Conservation (phyloP, 116 monocot genomes). For the Iris pallida region DNA sequence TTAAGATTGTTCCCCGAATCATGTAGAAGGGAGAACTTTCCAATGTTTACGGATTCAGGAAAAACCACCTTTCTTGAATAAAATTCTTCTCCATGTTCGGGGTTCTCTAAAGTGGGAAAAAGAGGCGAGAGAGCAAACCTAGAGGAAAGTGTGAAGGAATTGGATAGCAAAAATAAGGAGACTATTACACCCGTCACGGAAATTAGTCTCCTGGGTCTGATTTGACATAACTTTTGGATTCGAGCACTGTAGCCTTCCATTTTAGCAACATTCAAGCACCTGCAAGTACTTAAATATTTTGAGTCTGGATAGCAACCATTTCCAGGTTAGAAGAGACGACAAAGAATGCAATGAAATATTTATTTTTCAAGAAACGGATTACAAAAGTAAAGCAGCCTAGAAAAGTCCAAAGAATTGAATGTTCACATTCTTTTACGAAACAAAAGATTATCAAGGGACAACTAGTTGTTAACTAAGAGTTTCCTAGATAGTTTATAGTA, state of each 20-base stretch:
- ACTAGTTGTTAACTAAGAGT: too few relatives aligned
- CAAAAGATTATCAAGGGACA: too few relatives aligned
- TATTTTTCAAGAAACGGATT: too few relatives aligned
- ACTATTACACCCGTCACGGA: conserved; percentile 19
- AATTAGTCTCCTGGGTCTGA: conserved; percentile 23
- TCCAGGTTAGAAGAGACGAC: too few relatives aligned
- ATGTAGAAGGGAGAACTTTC: conserved; percentile 24
- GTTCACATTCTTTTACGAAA: too few relatives aligned
- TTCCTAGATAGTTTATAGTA: too few relatives aligned
- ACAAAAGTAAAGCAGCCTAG: too few relatives aligned
- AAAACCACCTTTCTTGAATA: background rate
- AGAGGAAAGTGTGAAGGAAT: conserved; percentile 25
- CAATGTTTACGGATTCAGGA: conserved; percentile 8
- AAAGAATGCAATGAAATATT: too few relatives aligned
- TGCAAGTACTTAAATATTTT: too few relatives aligned
- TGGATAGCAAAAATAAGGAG: conserved; percentile 23
- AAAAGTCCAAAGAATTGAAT: too few relatives aligned
- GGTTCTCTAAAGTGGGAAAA: conserved; percentile 11
- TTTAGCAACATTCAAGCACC: background rate
- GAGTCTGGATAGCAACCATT: too few relatives aligned
- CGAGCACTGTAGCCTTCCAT: background rate
- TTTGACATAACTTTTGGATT: conserved; percentile 11
- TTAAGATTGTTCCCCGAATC: conserved; percentile 12
- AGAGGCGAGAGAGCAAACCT: conserved; percentile 18
- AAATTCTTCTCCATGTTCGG: background rate